phyloP scores from a whole-genome alignment of 1,284 basidiomycete genomes.

The Ustilago sp. region DNA sequence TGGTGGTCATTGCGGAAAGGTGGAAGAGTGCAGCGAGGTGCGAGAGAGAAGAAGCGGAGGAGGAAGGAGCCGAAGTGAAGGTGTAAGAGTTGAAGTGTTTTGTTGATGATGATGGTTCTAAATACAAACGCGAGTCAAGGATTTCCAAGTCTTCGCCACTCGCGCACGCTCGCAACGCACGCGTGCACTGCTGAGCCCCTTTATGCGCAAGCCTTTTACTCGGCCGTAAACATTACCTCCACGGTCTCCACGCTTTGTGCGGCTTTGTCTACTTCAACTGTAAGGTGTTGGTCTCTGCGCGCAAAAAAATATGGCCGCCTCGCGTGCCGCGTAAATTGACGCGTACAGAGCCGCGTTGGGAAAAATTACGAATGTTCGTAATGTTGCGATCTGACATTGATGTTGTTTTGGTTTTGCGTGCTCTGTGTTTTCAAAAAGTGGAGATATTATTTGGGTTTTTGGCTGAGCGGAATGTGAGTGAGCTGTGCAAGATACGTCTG shows the following conservation, averaged over 20 bases:
- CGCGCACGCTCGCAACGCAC: too few species aligned
- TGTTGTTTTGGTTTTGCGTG: neutral
- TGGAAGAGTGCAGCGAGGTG: neutral
- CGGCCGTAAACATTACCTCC: too few species aligned
- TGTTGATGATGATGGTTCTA: too few species aligned
- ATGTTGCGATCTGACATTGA: slow-evolving; percentile 6
- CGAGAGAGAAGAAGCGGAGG: neutral
- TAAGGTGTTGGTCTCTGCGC: slow-evolving; percentile 34
- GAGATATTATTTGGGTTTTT: slow-evolving; percentile 10
- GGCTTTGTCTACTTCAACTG: too few species aligned
- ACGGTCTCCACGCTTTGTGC: too few species aligned
- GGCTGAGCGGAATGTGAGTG: slow-evolving; percentile 3
- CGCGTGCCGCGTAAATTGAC: slow-evolving; percentile 44
- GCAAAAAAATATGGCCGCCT: neutral
- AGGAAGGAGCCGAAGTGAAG: neutral
- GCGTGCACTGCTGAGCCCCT: too few species aligned
- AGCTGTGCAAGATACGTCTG: neutral
- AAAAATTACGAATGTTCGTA: neutral
- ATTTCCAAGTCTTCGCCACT: too few species aligned
- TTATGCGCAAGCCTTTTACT: too few species aligned
- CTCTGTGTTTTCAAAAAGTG: slow-evolving; percentile 9
- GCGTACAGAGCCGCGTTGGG: neutral
- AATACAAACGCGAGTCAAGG: too few species aligned
- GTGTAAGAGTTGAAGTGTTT: too few species aligned
- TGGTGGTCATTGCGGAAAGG: slow-evolving; percentile 12